Conservation (phyloP, 2,329 filamentous ascomycete species). For the Trichoderma cornu-damae region DNA sequence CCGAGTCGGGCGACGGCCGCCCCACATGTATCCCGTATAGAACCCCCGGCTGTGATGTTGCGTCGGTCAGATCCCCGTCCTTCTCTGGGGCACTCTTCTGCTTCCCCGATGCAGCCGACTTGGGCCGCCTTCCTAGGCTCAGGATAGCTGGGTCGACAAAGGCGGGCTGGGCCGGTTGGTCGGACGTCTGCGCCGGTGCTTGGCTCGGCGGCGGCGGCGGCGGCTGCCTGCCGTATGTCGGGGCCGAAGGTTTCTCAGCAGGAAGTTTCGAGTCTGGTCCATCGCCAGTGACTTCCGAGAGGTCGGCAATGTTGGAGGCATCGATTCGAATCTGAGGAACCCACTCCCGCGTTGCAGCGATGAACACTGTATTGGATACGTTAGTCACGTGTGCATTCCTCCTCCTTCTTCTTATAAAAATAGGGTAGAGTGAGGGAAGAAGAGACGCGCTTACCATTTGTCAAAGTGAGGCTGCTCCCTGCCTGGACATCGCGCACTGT, state of each 20-base stretch:
- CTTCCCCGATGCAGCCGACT: slow-evolving; percentile 23
- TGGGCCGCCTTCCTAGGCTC: slow-evolving; percentile 53
- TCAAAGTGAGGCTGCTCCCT: slow-evolving; percentile 63
- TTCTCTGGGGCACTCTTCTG: slow-evolving; percentile 15
- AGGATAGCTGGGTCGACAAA: slow-evolving; percentile 83
- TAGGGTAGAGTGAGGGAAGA: not conserved
- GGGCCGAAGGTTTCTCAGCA: slow-evolving; percentile 21
- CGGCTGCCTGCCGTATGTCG: slow-evolving; percentile 22
- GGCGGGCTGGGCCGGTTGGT: slow-evolving; percentile 31
- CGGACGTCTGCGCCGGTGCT: not conserved
- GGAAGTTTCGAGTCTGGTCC: slow-evolving; percentile 23
- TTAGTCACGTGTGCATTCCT: not conserved
- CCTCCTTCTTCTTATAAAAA: not conserved
- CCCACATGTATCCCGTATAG: slow-evolving; percentile 11
- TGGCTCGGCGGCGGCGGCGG: not conserved
- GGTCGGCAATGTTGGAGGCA: slow-evolving; percentile 42
- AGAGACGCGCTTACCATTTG: slow-evolving; percentile 53
- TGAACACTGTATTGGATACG: slow-evolving; percentile 33
- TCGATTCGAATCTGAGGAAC: slow-evolving; percentile 42
- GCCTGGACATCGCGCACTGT: slow-evolving; percentile 63
- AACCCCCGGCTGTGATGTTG: slow-evolving; percentile 4
- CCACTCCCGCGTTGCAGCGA: slow-evolving; percentile 40
- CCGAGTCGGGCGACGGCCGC: slow-evolving; percentile 12
- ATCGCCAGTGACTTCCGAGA: slow-evolving; percentile 37
- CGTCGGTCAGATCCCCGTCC: not conserved